A percentile compares a stretch with the other conserved stretches of the same genome.
Evolutionary conservation across 2,329 filamentous ascomycete species (phyloP).

Genomic region (Nemania abortiva): DNA sequence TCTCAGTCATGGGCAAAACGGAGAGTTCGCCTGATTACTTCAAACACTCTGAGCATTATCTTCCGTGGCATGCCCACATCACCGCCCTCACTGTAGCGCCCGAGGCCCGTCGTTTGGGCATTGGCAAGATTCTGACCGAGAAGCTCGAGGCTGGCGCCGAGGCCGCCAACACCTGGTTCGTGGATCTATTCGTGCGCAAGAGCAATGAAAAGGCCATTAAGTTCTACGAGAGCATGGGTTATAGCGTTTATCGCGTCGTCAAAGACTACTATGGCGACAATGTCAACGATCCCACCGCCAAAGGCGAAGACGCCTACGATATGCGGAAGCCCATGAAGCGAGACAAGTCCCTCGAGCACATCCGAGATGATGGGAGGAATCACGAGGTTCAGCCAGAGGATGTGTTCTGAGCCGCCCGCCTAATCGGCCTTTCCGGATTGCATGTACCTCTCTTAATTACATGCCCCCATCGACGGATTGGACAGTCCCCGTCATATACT

Average conservation of each 20-base stretch:
- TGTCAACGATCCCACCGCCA: slow-evolving; percentile 70
- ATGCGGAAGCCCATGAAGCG: slow-evolving; percentile 93
- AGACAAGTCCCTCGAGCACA: slow-evolving; percentile 80
- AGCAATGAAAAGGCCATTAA: slow-evolving; percentile 89
- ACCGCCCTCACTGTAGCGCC: slow-evolving; percentile 95
- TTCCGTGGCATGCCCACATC: slow-evolving; percentile 99
- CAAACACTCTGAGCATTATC: slow-evolving; percentile 84
- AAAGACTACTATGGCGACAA: slow-evolving; percentile 95
- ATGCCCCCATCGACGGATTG: slow-evolving; percentile 61
- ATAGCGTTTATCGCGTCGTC: slow-evolving; percentile 89
- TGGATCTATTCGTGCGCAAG: slow-evolving; percentile 91
- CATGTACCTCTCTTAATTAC: slow-evolving; percentile 33
- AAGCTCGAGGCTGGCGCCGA: slow-evolving; percentile 87
- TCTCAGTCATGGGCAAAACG: slow-evolving; percentile 92
- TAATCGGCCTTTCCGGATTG: slow-evolving; percentile 12
- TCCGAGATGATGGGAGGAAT: slow-evolving; percentile 83
- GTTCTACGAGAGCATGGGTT: slow-evolving; percentile 92
- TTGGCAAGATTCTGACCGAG: slow-evolving; percentile 85
- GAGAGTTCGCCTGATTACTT: slow-evolving; percentile 85
- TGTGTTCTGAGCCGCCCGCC: slow-evolving; percentile 73
- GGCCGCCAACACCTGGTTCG: slow-evolving; percentile 89
- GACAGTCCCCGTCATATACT: slow-evolving; percentile 60
- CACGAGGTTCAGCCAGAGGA: slow-evolving; percentile 84
- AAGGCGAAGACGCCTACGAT: slow-evolving; percentile 90
- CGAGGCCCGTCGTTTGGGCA: slow-evolving; percentile 83